Conservation (phyloP, 495 filamentous ascomycete genomes). For the Aspergillus leporis region DNA sequence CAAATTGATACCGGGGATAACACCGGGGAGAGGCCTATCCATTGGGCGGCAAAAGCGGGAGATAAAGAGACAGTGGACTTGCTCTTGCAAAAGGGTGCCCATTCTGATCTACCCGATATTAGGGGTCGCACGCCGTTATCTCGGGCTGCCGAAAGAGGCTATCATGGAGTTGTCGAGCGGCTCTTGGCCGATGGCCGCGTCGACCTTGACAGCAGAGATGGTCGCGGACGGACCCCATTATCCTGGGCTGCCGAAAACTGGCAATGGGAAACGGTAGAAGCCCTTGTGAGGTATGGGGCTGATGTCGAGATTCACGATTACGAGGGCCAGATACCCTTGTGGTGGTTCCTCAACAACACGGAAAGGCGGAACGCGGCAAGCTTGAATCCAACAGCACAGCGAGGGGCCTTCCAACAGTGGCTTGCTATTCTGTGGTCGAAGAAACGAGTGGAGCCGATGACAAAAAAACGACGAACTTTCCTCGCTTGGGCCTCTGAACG, state of each 20-base stretch:
- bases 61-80: conserved; percentile 14
- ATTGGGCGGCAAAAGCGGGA: conserved; percentile 19
- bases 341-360: conserved; percentile 17
- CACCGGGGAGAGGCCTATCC: conserved; percentile 16
- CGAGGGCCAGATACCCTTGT: conserved; percentile 17
- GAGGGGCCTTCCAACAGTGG: conserved; percentile 13
- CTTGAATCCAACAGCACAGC: background rate
- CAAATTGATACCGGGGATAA: conserved; percentile 12
- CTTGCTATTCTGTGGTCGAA: conserved; percentile 6
- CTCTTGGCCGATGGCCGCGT: too few species aligned
- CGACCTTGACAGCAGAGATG: too few species aligned
- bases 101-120: conserved; percentile 10
- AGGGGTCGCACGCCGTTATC: conserved; percentile 20
- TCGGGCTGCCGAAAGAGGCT: too few species aligned
- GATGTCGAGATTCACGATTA: conserved; percentile 16
- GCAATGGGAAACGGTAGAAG: conserved; percentile 15
- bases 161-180: too few species aligned
- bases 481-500: conserved; percentile 18
- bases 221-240: conserved; percentile 19
- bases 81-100: conserved; percentile 15
- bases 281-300: conserved; percentile 15
- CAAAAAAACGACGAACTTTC: conserved; percentile 18
- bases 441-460: conserved; percentile 13
- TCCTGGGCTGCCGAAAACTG: conserved; percentile 18
- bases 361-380: background rate